Evolutionary conservation across 495 filamentous ascomycete species (phyloP), one percentile per base, ranked within the genome.

Genomic region (Aspergillus heteromorphus): DNA sequence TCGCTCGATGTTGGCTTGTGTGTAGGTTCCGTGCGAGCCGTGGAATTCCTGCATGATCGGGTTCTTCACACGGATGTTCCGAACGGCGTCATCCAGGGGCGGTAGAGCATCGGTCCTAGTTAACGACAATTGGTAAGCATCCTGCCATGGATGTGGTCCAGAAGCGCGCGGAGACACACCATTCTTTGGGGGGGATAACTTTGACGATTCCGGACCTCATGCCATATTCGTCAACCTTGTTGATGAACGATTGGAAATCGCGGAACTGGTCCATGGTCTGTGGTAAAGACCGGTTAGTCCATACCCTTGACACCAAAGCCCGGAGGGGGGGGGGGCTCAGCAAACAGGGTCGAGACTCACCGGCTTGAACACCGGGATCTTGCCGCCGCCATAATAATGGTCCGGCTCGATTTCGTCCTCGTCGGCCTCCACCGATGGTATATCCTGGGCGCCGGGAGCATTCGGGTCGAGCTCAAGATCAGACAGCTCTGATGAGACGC

Each of bases 181-280:
- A 98, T 84, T 97, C 95, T 63, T 87, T 75, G 1, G 93, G 95
- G 27, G 93, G 92, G 56, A 97, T 84, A 43, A 98, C 87, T 69
- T 97, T 97, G 63, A 97, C 80, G 63, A 98, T 97, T 13, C 93
- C 93, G 13, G 90, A 90, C 71, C 88, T 87, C 93, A 97, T 98
- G 60, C 93, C 93, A 68, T 97, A 95, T 55, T 85, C 84, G 66
- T 97, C 87, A 57, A 97, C 83, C 68, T 87, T 93, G 42, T 84
- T 79, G 75, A 95, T 86, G 72, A 91, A 97, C 55, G 78, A 78
- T 67, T 90, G 88, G 73, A 98, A 98, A 68, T 88, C 88, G 51
- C 81, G 79, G 72, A 97, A 98, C 74, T 98, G 91, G 43, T 87
- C 81, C 90, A 96, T 92, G 43, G 87, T 90, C 78, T 88, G 54